Conservation (phyloP, 345 rosid genomes). For the Populus alba region DNA sequence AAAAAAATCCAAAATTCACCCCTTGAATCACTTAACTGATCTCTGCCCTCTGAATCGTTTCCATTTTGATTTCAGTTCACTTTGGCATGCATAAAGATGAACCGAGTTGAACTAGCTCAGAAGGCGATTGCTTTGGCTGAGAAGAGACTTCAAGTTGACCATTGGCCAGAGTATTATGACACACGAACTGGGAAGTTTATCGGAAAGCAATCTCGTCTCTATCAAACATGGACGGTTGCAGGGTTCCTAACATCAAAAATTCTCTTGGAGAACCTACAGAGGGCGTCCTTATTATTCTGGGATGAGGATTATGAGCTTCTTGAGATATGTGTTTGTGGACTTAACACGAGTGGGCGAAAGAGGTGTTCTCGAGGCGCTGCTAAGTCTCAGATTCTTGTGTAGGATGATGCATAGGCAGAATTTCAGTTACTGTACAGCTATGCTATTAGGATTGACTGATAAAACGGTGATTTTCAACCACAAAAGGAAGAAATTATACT, state of each 20-base stretch:
- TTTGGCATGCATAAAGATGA: slow-evolving; percentile 96
- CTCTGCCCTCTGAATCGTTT: background rate
- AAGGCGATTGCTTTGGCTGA: slow-evolving; percentile 80
- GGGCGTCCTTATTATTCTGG: slow-evolving; percentile 77
- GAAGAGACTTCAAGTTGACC: slow-evolving; percentile 66
- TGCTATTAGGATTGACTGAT: background rate
- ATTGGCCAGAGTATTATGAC: slow-evolving; percentile 95
- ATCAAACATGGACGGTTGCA: slow-evolving; percentile 92
- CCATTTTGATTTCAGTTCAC: slow-evolving; percentile 59
- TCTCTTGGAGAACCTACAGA: slow-evolving; percentile 72
- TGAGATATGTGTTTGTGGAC: slow-evolving; percentile 83
- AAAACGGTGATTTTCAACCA: background rate
- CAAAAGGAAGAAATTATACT: background rate
- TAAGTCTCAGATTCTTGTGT: slow-evolving; percentile 81
- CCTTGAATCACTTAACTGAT: background rate
- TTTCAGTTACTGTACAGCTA: slow-evolving; percentile 30
- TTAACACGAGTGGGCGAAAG: slow-evolving; percentile 69
- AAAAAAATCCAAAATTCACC: background rate
- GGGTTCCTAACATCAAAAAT: slow-evolving; percentile 82
- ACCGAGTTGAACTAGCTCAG: slow-evolving; percentile 65
- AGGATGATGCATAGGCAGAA: slow-evolving; percentile 21
- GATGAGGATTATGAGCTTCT: slow-evolving; percentile 94
- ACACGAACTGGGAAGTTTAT: slow-evolving; percentile 81
- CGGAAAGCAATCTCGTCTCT: slow-evolving; percentile 84
- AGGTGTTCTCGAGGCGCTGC: slow-evolving; percentile 94